Conservation (phyloP, 345 rosid species). For the Rubroshorea leprosula region DNA sequence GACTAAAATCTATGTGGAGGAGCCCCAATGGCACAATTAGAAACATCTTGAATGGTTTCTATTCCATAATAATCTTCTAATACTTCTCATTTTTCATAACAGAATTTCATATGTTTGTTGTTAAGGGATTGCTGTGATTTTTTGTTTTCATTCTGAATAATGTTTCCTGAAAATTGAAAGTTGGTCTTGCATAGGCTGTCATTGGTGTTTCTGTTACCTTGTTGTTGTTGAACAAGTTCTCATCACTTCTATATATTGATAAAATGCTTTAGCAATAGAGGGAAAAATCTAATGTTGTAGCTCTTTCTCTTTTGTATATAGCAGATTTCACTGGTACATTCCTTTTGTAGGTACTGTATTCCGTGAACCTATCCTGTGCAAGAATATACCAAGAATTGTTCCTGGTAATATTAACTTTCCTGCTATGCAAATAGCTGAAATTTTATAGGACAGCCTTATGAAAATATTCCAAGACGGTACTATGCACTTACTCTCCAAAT, state of each 20-base stretch:
- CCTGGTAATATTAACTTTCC: slow-evolving; percentile 47
- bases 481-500: slow-evolving; percentile 14
- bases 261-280: too few relatives aligned
- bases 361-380: slow-evolving; percentile 91
- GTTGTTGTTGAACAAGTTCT: too few relatives aligned
- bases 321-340: slow-evolving; percentile 12
- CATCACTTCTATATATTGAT: too few relatives aligned
- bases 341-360: slow-evolving; percentile 74
- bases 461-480: neutral
- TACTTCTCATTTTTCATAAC: slow-evolving; percentile 7
- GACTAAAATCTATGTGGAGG: slow-evolving; percentile 87
- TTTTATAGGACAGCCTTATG: neutral
- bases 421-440: neutral
- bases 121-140: too few relatives aligned
- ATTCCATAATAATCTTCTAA: neutral
- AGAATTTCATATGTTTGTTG: too few relatives aligned
- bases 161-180: too few relatives aligned
- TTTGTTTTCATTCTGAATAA: too few relatives aligned
- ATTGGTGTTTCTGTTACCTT: too few relatives aligned
- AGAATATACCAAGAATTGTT: slow-evolving; percentile 81
- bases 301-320: neutral
- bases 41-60: slow-evolving; percentile 88
- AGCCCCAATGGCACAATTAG: slow-evolving; percentile 99
- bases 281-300: neutral
- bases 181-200: too few relatives aligned